Conservation (phyloP, 2,329 filamentous ascomycete species). For the Aspergillus tamarii region DNA sequence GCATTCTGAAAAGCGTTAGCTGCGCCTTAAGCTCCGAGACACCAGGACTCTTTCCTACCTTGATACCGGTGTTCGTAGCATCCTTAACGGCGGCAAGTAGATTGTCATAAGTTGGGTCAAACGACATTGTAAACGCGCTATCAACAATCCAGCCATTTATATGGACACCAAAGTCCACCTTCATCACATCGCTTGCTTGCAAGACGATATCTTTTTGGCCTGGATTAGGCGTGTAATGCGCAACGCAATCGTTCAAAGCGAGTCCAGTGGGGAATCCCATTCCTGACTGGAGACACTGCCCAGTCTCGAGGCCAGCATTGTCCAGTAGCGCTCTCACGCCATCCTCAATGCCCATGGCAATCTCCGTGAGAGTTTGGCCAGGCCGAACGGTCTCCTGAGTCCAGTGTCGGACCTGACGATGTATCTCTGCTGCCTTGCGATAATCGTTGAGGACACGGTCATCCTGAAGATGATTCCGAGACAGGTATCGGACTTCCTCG, state of each 20-base stretch:
- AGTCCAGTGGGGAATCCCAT: constrained; percentile 60
- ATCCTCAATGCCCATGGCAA: constrained; percentile 1
- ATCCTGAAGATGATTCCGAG: constrained; percentile 46
- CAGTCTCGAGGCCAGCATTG: background rate
- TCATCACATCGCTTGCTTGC: constrained; percentile 59
- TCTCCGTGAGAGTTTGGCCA: background rate
- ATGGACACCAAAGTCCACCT: constrained; percentile 78
- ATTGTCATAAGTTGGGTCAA: constrained; percentile 72
- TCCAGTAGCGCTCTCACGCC: background rate
- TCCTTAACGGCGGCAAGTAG: constrained; percentile 72
- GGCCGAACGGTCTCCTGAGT: background rate
- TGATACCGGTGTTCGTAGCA: constrained; percentile 51
- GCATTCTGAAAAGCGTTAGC: constrained; percentile 42
- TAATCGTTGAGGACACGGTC: constrained; percentile 56
- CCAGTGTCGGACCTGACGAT: constrained; percentile 51
- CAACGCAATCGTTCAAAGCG: constrained; percentile 55
- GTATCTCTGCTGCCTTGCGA: constrained; percentile 60
- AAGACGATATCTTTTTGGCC: constrained; percentile 55
- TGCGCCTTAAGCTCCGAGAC: background rate
- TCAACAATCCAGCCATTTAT: constrained; percentile 77
- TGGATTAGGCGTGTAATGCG: constrained; percentile 60
- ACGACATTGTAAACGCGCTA: constrained; percentile 75
- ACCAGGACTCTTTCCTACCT: constrained; percentile 28
- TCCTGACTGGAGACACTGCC: constrained; percentile 47
- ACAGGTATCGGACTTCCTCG: constrained; percentile 51